phyloP scores from a whole-genome alignment of 768 basidiomycete genomes.

The Strobilomyces echinocephalus region DNA sequence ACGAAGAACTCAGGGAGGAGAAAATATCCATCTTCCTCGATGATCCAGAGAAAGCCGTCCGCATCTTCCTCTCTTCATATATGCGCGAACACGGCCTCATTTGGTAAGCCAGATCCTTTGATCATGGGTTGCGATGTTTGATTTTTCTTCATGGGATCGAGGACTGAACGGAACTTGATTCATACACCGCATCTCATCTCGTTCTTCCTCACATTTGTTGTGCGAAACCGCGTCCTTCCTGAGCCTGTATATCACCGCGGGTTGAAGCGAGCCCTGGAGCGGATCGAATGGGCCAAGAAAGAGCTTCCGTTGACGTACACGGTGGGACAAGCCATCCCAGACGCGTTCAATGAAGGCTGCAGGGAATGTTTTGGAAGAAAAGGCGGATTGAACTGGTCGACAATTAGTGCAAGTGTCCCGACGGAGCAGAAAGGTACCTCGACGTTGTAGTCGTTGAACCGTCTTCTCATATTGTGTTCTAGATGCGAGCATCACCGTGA shows the following conservation, averaged over 20 bases:
- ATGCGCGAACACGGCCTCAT: slow-evolving; percentile 64
- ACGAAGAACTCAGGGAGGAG: slow-evolving; percentile 38
- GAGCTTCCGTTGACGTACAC: slow-evolving; percentile 42
- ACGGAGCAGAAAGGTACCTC: slow-evolving; percentile 8
- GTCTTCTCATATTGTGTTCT: slow-evolving; percentile 3
- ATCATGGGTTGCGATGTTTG: neutral
- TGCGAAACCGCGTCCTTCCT: slow-evolving; percentile 50
- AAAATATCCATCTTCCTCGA: slow-evolving; percentile 51
- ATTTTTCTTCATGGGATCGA: slow-evolving; percentile 16
- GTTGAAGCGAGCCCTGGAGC: slow-evolving; percentile 42
- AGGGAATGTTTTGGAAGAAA: slow-evolving; percentile 46
- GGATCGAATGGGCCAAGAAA: slow-evolving; percentile 36
- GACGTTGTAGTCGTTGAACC: neutral
- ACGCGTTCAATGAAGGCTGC: slow-evolving; percentile 47
- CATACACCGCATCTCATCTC: slow-evolving; percentile 49
- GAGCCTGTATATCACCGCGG: slow-evolving; percentile 43
- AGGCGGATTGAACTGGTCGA: slow-evolving; percentile 35
- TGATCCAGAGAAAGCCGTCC: slow-evolving; percentile 54
- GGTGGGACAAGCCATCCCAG: slow-evolving; percentile 38
- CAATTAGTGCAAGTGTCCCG: slow-evolving; percentile 5
- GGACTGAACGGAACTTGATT: slow-evolving; percentile 45
- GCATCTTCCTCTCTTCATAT: slow-evolving; percentile 67
- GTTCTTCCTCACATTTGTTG: slow-evolving; percentile 60
- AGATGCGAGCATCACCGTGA: slow-evolving; percentile 18
- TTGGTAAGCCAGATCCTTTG: slow-evolving; percentile 43